Conservation (phyloP, 2,329 filamentous ascomycete genomes). For the Annulohypoxylon truncatum region DNA sequence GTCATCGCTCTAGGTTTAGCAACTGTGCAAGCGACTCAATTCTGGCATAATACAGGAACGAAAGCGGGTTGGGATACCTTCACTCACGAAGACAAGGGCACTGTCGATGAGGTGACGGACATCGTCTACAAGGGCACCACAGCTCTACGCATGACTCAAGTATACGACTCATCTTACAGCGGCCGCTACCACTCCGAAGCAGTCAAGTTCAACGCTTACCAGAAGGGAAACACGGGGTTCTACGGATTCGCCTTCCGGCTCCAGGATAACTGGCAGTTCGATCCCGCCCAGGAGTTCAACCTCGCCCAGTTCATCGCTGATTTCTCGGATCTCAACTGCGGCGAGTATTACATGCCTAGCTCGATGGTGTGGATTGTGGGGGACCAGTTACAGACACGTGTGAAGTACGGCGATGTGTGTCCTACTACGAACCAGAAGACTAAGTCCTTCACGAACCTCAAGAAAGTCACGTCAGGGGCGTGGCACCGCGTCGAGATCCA, state of each 20-base stretch:
- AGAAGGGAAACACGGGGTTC: constrained; percentile 58
- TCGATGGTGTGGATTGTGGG: constrained; percentile 61
- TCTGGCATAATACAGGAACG: constrained; percentile 58
- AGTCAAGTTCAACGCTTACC: constrained; percentile 57
- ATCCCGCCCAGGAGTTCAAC: constrained; percentile 58
- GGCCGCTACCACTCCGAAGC: constrained; percentile 64
- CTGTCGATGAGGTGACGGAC: constrained; percentile 56
- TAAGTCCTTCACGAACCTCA: constrained; percentile 50
- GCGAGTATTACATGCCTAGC: constrained; percentile 60
- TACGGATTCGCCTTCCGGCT: constrained; percentile 66
- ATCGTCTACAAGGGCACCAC: constrained; percentile 53
- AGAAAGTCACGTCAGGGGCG: constrained; percentile 54
- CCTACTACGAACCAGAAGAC: constrained; percentile 47
- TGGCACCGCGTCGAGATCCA: constrained; percentile 62
- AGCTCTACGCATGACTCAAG: constrained; percentile 60
- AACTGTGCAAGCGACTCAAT: constrained; percentile 49
- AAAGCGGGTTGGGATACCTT: constrained; percentile 55
- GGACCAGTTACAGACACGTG: constrained; percentile 56
- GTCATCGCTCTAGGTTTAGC: constrained; percentile 44
- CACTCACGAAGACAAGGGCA: constrained; percentile 57
- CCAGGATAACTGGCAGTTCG: constrained; percentile 58
- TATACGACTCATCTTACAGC: constrained; percentile 55
- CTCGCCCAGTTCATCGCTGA: constrained; percentile 64
- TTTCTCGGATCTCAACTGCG: constrained; percentile 56
- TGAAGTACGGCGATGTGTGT: constrained; percentile 56